These are phyloP conservation scores for Backusella psychrophila DNA, from an alignment of 192 early-diverging fungal species.

Conservation along the genomic window DNA sequence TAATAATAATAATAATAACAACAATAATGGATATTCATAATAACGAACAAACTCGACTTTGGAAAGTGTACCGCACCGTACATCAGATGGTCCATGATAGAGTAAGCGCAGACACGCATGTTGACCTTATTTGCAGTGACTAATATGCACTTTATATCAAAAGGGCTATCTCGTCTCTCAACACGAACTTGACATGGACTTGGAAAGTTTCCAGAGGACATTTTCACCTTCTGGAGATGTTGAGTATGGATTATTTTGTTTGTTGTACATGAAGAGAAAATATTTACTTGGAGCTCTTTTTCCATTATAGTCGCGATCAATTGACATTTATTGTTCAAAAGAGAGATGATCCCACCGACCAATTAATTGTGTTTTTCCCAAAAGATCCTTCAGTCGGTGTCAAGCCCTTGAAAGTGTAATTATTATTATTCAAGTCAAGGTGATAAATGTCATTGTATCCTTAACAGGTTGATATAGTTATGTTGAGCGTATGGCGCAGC, in stretches of 20 bases:
- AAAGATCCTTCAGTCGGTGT: conserved; percentile 88
- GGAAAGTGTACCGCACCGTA: conserved; percentile 84
- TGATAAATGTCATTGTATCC: neutral
- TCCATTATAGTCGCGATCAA: conserved; percentile 56
- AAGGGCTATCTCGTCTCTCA: conserved; percentile 84
- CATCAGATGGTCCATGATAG: conserved; percentile 89
- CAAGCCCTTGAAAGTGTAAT: conserved; percentile 84
- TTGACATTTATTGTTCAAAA: conserved; percentile 87
- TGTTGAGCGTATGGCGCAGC: conserved; percentile 79
- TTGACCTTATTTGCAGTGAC: neutral
- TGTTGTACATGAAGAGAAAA: neutral
- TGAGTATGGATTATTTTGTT: conserved; percentile 53
- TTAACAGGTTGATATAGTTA: conserved; percentile 34
- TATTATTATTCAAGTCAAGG: neutral
- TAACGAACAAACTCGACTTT: conserved; percentile 69
- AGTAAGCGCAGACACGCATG: conserved; percentile 38
- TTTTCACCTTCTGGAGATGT: conserved; percentile 72
- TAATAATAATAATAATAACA: neutral
- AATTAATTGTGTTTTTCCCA: conserved; percentile 91
- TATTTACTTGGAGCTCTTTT: neutral
- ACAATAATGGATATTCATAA: conserved; percentile 3
- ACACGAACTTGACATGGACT: conserved; percentile 75
- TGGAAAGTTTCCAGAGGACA: conserved; percentile 73
- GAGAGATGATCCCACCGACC: conserved; percentile 75
- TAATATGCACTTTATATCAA: neutral